These are phyloP conservation scores for Perilla frutescens DNA, from an alignment of 257 asterid species.

Conservation along the genomic window DNA sequence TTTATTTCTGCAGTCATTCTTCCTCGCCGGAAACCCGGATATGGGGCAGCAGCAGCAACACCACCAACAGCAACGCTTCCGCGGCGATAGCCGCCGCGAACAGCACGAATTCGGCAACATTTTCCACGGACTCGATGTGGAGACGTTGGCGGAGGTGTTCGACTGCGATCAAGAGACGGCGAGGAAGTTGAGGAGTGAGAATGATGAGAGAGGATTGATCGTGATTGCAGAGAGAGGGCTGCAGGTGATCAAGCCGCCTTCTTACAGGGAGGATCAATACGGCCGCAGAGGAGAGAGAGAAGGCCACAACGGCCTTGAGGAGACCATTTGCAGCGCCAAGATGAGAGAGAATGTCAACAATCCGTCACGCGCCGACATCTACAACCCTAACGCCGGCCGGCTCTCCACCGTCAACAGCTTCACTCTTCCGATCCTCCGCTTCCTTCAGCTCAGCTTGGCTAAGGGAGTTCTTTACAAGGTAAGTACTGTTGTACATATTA, in stretches of 20 bases:
- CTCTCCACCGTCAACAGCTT: slow-evolving; percentile 56
- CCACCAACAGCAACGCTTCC: background rate
- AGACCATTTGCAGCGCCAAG: slow-evolving; percentile 66
- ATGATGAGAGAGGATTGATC: slow-evolving; percentile 51
- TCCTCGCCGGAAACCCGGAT: slow-evolving; percentile 64
- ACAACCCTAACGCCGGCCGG: slow-evolving; percentile 71
- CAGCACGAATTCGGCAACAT: slow-evolving; percentile 45
- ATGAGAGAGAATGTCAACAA: slow-evolving; percentile 49
- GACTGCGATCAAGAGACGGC: slow-evolving; percentile 48
- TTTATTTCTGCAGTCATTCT: slow-evolving; percentile 49
- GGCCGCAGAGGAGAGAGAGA: slow-evolving; percentile 22
- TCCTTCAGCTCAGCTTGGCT: slow-evolving; percentile 64
- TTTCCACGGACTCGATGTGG: slow-evolving; percentile 42
- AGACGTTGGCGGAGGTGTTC: slow-evolving; percentile 45
- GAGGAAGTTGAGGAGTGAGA: slow-evolving; percentile 46
- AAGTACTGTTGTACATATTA: background rate
- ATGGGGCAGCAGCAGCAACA: slow-evolving; percentile 12
- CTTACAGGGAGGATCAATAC: slow-evolving; percentile 26
- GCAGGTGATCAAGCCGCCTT: slow-evolving; percentile 61
- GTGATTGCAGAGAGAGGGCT: slow-evolving; percentile 44
- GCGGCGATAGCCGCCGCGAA: background rate
- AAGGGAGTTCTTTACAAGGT: slow-evolving; percentile 65
- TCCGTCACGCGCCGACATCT: slow-evolving; percentile 64
- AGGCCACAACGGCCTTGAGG: slow-evolving; percentile 62
- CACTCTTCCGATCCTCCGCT: slow-evolving; percentile 64